A percentile compares a stretch with the other conserved stretches of the same genome.
These are phyloP conservation scores for Sphaceloma murrayae DNA, from an alignment of 2,329 filamentous ascomycete species.

Conservation along the genomic window DNA sequence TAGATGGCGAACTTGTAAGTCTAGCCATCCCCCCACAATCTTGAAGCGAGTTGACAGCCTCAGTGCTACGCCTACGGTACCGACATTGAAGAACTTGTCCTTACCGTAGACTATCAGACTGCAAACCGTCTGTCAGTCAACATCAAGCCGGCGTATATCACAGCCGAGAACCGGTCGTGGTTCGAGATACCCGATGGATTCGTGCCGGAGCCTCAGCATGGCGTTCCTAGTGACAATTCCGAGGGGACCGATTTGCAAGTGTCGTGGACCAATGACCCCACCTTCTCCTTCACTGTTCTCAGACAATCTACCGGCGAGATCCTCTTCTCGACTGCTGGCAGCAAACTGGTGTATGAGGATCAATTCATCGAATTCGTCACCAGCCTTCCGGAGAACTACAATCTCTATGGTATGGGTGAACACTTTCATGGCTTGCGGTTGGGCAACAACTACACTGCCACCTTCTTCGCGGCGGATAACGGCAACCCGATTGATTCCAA, in stretches of 20 bases:
- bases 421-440: slow-evolving; percentile 61
- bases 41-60: too few relatives aligned
- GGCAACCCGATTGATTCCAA: slow-evolving; percentile 57
- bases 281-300: slow-evolving; percentile 48
- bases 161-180: slow-evolving; percentile 28
- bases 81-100: slow-evolving; percentile 56
- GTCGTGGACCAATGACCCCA: slow-evolving; percentile 47
- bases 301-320: slow-evolving; percentile 53
- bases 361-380: slow-evolving; percentile 69
- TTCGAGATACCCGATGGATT: slow-evolving; percentile 57
- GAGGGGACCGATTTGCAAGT: slow-evolving; percentile 43
- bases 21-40: too few relatives aligned
- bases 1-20: slow-evolving; percentile 42
- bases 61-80: slow-evolving; percentile 65
- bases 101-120: slow-evolving; percentile 60
- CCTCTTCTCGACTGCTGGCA: slow-evolving; percentile 57
- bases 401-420: slow-evolving; percentile 66
- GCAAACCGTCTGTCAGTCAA: slow-evolving; percentile 58
- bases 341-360: slow-evolving; percentile 60
- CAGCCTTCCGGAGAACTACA: slow-evolving; percentile 58
- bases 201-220: slow-evolving; percentile 47
- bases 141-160: slow-evolving; percentile 56
- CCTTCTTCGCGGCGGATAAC: slow-evolving; percentile 58
- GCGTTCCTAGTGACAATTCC: slow-evolving; percentile 31
- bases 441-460: slow-evolving; percentile 63